Conservation (phyloP, 1,139 yeast species). For the Pichia terricola region DNA sequence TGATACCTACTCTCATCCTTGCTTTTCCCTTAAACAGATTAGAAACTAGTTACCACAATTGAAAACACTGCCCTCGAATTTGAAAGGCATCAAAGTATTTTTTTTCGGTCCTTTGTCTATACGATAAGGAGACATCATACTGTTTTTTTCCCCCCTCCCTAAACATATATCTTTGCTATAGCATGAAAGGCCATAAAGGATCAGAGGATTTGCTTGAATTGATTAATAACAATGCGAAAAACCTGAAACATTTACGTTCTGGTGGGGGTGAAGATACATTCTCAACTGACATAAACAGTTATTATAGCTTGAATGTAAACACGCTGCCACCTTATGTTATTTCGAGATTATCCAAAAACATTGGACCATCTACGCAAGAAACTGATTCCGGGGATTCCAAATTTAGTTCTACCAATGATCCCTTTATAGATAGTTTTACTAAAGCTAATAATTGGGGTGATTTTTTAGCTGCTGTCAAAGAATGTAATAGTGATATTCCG, state of each 20-base stretch:
- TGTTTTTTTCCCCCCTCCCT: no score
- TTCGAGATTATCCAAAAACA: constrained; percentile 40
- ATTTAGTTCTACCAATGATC: constrained; percentile 13
- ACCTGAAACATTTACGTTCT: no score
- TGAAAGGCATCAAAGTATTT: no score
- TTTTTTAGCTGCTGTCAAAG: constrained; percentile 18
- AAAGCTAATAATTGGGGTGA: constrained; percentile 20
- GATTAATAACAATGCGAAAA: no score
- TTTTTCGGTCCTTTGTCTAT: no score
- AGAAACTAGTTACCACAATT: not conserved
- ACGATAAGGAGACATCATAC: no score
- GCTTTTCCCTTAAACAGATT: not conserved
- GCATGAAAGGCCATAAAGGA: no score
- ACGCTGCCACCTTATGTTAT: constrained; percentile 46
- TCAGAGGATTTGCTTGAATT: no score
- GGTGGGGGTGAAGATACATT: no score
- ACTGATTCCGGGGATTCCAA: constrained; percentile 6
- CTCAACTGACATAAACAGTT: not conserved
- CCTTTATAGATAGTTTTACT: constrained; percentile 20
- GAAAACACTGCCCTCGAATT: not conserved
- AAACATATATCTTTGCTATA: no score
- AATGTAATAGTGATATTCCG: constrained; percentile 5
- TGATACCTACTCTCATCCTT: not conserved
- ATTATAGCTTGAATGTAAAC: constrained; percentile 6
- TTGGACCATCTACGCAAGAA: no score